Evolutionary conservation across 768 basidiomycete genomes (phyloP).

Genomic region (Lentinus tigrinus): DNA sequence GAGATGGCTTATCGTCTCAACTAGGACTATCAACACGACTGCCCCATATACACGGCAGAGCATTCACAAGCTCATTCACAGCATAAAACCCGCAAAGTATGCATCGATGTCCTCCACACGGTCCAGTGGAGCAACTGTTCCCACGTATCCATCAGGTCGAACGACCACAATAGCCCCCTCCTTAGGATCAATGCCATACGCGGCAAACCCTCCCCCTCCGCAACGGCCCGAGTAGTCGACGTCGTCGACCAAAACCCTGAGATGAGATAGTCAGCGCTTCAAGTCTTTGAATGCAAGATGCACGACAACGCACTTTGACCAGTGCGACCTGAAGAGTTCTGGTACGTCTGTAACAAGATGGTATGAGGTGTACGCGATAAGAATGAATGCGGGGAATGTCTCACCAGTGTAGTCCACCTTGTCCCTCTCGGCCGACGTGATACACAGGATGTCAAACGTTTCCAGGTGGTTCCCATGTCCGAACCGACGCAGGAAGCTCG

Average conservation of each 20-base stretch:
- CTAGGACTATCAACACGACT: too few species aligned
- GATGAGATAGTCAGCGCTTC: neutral
- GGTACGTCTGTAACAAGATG: slow-evolving; percentile 39
- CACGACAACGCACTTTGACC: slow-evolving; percentile 49
- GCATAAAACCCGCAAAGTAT: slow-evolving; percentile 52
- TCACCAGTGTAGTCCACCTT: slow-evolving; percentile 19
- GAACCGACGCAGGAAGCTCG: slow-evolving; percentile 18
- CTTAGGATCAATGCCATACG: slow-evolving; percentile 48
- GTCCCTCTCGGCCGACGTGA: slow-evolving; percentile 8
- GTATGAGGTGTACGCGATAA: neutral
- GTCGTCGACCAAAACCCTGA: slow-evolving; percentile 63
- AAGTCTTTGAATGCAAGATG: neutral
- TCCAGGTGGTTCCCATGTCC: slow-evolving; percentile 26
- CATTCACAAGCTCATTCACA: neutral
- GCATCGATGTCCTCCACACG: slow-evolving; percentile 34
- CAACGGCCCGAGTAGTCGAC: slow-evolving; percentile 39
- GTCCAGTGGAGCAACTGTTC: slow-evolving; percentile 50
- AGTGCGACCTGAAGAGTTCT: slow-evolving; percentile 47
- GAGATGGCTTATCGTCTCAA: too few species aligned
- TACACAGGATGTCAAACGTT: slow-evolving; percentile 9
- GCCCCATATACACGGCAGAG: too few species aligned
- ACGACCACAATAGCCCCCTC: slow-evolving; percentile 54
- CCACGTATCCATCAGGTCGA: slow-evolving; percentile 70
- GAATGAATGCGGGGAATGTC: slow-evolving; percentile 1
- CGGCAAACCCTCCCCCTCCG: slow-evolving; percentile 56